Percentiles rank a stretch among this genome's conserved stretches.
These are phyloP conservation scores for Teunomyces kruisii DNA, from an alignment of 805 yeast species.

Conservation along the genomic window DNA sequence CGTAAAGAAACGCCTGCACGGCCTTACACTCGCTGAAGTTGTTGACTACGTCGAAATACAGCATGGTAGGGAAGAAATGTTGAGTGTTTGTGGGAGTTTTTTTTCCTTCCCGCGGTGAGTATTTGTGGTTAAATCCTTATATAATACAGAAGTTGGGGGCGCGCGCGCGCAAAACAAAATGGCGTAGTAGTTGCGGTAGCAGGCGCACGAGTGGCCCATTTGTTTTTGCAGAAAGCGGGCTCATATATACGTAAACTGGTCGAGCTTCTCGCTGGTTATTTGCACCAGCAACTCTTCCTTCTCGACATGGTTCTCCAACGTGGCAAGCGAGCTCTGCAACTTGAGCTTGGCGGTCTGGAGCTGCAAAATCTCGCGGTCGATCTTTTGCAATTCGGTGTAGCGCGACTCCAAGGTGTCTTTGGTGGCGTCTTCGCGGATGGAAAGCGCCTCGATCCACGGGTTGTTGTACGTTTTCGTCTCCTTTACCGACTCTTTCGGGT, in stretches of 20 bases:
- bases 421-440: conserved; percentile 25
- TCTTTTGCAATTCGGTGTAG: conserved; percentile 22
- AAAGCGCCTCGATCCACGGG: conserved; percentile 36
- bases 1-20: conserved; percentile 18
- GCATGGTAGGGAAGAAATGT: neutral
- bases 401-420: conserved; percentile 24
- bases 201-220: neutral
- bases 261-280: conserved; percentile 48
- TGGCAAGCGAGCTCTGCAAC: conserved; percentile 17
- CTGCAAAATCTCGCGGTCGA: conserved; percentile 24
- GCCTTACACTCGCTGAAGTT: conserved; percentile 13
- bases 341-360: conserved; percentile 24
- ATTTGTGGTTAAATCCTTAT: too few species aligned
- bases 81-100: neutral
- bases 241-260: conserved; percentile 45
- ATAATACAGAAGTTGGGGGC: neutral
- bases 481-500: neutral
- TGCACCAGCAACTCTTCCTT: conserved; percentile 36
- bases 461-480: conserved; percentile 12
- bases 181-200: too few species aligned
- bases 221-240: neutral
- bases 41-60: conserved; percentile 3
- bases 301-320: conserved; percentile 22
- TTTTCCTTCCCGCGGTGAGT: neutral
- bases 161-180: too few species aligned